phyloP scores from a whole-genome alignment of 2,329 filamentous ascomycete genomes.

The Herpotrichia juniperi region DNA sequence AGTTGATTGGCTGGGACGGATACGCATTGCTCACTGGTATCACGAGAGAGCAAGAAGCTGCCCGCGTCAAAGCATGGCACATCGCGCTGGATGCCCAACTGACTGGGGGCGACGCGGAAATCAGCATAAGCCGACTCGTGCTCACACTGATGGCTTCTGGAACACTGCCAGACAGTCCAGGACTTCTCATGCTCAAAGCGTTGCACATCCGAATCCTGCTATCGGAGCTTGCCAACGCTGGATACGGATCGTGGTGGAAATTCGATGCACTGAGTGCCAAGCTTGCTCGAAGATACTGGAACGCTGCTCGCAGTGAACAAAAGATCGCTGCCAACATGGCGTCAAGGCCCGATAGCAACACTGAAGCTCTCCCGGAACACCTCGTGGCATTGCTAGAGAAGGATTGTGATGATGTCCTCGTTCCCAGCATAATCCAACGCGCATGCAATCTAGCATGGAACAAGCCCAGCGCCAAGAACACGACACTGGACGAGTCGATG shows the following conservation, averaged over 20 bases:
- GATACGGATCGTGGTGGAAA: conserved; percentile 66
- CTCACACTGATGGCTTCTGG: conserved; percentile 87
- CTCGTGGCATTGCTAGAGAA: conserved; percentile 76
- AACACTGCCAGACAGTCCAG: conserved; percentile 82
- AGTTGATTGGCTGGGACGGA: conserved; percentile 74
- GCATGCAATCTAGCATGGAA: conserved; percentile 93
- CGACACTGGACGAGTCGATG: conserved; percentile 72
- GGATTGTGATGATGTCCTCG: conserved; percentile 82
- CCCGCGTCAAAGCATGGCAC: conserved; percentile 87
- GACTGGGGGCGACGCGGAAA: conserved; percentile 85
- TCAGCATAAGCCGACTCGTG: conserved; percentile 84
- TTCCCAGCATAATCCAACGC: conserved; percentile 77
- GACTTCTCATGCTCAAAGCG: conserved; percentile 87
- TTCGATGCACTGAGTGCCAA: conserved; percentile 74
- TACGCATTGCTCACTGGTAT: conserved; percentile 82
- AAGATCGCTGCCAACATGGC: conserved; percentile 48
- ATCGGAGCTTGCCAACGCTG: conserved; percentile 75
- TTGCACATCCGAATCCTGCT: conserved; percentile 88
- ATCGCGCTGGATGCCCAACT: conserved; percentile 94
- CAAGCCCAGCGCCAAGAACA: conserved; percentile 71
- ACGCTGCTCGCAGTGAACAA: conserved; percentile 73
- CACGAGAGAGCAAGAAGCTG: conserved; percentile 83
- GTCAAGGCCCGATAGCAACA: conserved; percentile 52
- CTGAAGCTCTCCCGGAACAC: conserved; percentile 76
- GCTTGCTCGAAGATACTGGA: conserved; percentile 79